Evolutionary conservation across 1,284 basidiomycete genomes (phyloP).

Genomic region (Ustilago lituana): DNA sequence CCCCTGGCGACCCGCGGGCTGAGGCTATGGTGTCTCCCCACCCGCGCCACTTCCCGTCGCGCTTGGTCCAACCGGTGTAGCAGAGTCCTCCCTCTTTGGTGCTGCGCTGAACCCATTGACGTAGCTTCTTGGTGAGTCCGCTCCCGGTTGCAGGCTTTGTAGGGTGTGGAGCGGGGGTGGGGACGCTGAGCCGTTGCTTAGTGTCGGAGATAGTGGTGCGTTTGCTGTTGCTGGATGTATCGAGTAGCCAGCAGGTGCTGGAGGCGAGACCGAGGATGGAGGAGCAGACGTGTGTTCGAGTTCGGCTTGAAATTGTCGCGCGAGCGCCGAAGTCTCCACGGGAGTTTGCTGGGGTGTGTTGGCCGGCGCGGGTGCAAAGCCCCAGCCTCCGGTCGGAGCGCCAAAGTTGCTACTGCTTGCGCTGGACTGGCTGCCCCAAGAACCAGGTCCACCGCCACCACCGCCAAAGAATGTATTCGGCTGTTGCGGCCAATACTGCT

Average conservation of each 20-base stretch:
- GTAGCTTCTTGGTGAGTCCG: constrained; percentile 16
- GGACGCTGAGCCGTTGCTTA: background rate
- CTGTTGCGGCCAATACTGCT: constrained; percentile 3
- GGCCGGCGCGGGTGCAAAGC: constrained; percentile 42
- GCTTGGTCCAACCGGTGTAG: too few relatives aligned
- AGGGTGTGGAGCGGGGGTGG: background rate
- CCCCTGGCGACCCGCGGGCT: too few relatives aligned
- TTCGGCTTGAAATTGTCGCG: constrained; percentile 47
- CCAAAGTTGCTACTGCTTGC: constrained; percentile 9
- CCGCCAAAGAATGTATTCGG: constrained; percentile 25
- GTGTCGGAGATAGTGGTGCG: background rate
- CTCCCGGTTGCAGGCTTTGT: too few relatives aligned
- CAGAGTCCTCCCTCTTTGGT: constrained; percentile 4
- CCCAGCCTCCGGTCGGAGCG: constrained; percentile 9
- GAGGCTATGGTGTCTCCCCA: too few relatives aligned
- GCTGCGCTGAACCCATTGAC: constrained; percentile 40
- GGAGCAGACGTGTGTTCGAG: constrained; percentile 14
- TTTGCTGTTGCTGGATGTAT: background rate
- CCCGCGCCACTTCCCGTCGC: too few relatives aligned
- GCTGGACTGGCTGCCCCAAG: constrained; percentile 27
- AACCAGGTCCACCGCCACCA: constrained; percentile 15
- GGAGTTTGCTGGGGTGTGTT: constrained; percentile 55
- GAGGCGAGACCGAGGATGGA: too few relatives aligned
- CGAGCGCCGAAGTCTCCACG: constrained; percentile 43
- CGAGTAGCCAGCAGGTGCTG: too few relatives aligned